Base-by-base conservation (phyloP, 2,329 filamentous ascomycete genomes). In the Dactylellina haptotyla region DNA sequence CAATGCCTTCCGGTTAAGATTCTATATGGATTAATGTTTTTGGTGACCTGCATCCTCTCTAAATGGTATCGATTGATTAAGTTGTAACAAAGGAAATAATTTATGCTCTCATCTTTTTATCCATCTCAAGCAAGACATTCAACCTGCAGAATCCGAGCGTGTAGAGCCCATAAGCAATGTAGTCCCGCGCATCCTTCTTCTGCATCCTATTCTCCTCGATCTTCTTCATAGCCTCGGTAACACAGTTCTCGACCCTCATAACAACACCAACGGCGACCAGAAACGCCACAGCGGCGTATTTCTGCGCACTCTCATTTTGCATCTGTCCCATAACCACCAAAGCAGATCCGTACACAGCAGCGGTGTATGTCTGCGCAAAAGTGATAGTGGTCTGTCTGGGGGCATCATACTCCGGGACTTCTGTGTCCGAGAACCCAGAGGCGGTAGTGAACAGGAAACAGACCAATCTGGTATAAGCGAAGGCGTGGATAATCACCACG, bases 401-500 rank as follows among this genome's bases (percentile, higher is more conserved):
- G 26, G 30, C 8, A 48, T 54, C 48, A 32, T 50, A 39, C n/a
- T 66, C 62, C 16, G 62, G 16, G 1, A 57, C 51, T 20, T 66
- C 62, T 8, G 50, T 57, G 18, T 57, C 41, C 3, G 62, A 50
- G 14, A 66, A 66, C 2, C 16, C 26, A 12, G 41, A 39, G 20
- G 50, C 12, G 4, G 62, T 66, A 16, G 62, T 66, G 20, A 66
- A 57, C 9, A 66, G 41, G n/a, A 57, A 66, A 20, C 50, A 66
- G 28, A 66, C 58, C n/a, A 66, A 41, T 37, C 62, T 16, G 16
- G 62, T 66, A 18, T 66, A 66, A 2, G 62, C 62, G 39, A 66
- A 66, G 4, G 62, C 62, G 41, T 66, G 62, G 41, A 66, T 66
- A 10, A 66, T 56, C 39, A 57, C 50, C 14, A 66, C 16, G 50